Evolutionary conservation across 352 stramenopile species (phyloP), one percentile per base, ranked within the genome.

Genomic region (Phytophthora rubi): DNA sequence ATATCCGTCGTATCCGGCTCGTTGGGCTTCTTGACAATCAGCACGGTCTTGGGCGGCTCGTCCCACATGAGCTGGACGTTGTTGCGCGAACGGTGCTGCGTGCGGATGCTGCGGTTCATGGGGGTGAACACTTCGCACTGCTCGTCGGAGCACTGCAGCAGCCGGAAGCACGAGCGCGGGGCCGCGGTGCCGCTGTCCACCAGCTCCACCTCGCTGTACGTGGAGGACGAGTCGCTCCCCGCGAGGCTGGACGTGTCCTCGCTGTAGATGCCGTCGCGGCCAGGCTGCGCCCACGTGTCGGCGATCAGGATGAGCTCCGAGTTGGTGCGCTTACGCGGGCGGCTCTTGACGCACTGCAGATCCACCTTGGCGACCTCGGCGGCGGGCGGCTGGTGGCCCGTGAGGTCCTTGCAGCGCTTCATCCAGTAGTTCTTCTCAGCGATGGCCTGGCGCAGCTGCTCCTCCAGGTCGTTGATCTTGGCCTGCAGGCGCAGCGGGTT

Each of bases 31-130:
- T 97, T 97, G 30, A 97, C 86, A 51, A 97, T 83, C 7, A 97
- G 73, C 55, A 95, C 89, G 3, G 79, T 81, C 68, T 86, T 94
- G 10, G 89, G 89, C 8, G 83, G 76, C 45, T 93, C 86, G 54
- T 96, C 89, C 89, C 89, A 96, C 78, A 96, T 91, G 60, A 93
- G 89, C 67, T 96, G 89, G 55, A 96, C 88, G 61, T 96, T 96
- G 76, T 95, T 96, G 48, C 88, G 85, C 58, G 88, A 80, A 47
- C 88, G 86, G 67, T 95, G 88, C 68, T 94, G 86, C 51, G 87
- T 95, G 59, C 84, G 85, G 61, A 96, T 95, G 73, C 78, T 96
- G 59, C 88, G 83, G 75, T 96, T 93, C 77, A 86, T 90, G 15
- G 88, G 84, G 42, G 85, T 94, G 53, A 96, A 94, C 21, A 96